Conservation (phyloP, 257 asterid genomes). For the Knoxia roxburghii region DNA sequence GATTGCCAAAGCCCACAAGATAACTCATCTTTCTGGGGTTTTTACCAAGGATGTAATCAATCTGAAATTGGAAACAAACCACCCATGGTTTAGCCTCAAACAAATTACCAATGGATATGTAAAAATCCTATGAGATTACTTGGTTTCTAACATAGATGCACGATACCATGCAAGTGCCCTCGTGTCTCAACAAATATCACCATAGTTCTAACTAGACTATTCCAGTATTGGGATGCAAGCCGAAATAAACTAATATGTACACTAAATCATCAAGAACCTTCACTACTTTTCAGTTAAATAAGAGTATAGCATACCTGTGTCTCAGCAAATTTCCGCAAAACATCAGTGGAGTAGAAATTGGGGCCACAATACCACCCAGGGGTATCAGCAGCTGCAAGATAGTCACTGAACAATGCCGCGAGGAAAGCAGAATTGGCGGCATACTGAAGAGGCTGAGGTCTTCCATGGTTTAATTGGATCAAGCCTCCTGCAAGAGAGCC, state of each 20-base stretch:
- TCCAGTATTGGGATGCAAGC: neutral
- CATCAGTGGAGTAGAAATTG: slow-evolving; percentile 68
- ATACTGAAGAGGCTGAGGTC: slow-evolving; percentile 95
- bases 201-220: too few relatives aligned
- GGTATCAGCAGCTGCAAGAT: slow-evolving; percentile 81
- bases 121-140: neutral
- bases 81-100: slow-evolving; percentile 1
- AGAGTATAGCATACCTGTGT: slow-evolving; percentile 56
- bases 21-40: slow-evolving; percentile 97
- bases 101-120: neutral
- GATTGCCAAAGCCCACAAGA: slow-evolving; percentile 74
- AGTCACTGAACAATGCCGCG: slow-evolving; percentile 81
- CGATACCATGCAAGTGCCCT: neutral
- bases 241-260: neutral
- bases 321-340: slow-evolving; percentile 74
- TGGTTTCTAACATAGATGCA: neutral
- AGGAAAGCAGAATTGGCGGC: slow-evolving; percentile 87
- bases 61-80: slow-evolving; percentile 30
- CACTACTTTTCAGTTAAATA: neutral
- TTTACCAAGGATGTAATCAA: slow-evolving; percentile 80
- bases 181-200: too few relatives aligned
- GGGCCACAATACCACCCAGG: slow-evolving; percentile 99
- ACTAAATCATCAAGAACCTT: neutral
- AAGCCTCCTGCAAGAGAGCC: slow-evolving; percentile 57
- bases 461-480: slow-evolving; percentile 84